phyloP scores from a whole-genome alignment of 2,329 filamentous ascomycete species.

The Microsporum canis region DNA sequence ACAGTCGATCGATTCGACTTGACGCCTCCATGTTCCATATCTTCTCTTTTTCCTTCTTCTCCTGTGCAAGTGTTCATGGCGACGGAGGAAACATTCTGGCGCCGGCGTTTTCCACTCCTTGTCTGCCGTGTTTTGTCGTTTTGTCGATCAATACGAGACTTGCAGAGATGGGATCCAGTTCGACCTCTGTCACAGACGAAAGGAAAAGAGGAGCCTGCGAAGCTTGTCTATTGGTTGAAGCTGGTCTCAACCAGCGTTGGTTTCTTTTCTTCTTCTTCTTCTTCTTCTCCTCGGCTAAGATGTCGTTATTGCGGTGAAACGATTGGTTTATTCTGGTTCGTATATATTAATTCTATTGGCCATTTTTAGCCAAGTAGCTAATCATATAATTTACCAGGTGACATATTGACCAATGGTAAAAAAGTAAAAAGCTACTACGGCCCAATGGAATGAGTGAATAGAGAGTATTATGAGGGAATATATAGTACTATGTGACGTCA shows the following conservation, averaged over 20 bases:
- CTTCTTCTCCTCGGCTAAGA: neutral
- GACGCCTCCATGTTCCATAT: neutral
- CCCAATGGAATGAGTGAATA: too few species aligned
- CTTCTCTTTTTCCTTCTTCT: neutral
- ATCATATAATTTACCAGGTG: too few species aligned
- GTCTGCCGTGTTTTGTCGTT: neutral
- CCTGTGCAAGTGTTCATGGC: neutral
- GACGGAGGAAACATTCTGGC: neutral
- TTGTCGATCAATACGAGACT: slow-evolving; percentile 4
- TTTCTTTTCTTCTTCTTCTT: neutral
- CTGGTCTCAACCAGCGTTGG: neutral
- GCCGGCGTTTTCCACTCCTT: neutral
- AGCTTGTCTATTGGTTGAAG: neutral
- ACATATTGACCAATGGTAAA: too few species aligned
- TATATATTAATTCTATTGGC: too few species aligned
- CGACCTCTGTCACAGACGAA: neutral
- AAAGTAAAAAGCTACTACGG: too few species aligned
- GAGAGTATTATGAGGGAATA: too few species aligned
- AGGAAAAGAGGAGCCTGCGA: neutral
- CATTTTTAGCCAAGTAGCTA: too few species aligned
- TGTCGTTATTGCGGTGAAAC: neutral
- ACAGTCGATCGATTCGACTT: neutral
- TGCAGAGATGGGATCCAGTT: neutral
- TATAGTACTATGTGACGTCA: too few species aligned
- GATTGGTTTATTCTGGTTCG: neutral